These are phyloP conservation scores for Hermanozyma aechmeae DNA, from an alignment of 805 yeast species.

Conservation along the genomic window DNA sequence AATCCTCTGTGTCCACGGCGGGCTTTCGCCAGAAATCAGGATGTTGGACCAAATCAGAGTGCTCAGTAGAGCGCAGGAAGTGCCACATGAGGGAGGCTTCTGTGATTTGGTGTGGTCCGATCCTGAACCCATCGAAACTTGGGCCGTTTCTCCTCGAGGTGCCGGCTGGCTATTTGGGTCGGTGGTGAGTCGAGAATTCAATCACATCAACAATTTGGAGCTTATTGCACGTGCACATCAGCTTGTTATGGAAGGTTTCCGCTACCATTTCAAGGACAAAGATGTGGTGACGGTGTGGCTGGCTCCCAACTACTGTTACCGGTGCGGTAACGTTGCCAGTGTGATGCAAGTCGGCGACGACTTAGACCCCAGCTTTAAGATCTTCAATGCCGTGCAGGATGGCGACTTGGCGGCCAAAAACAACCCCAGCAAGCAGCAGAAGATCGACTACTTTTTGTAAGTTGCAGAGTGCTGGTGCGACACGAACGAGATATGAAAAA, in stretches of 20 bases:
- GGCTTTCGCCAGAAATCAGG: conserved; percentile 92
- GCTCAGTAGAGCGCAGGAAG: conserved; percentile 91
- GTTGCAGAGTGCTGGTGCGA: neutral
- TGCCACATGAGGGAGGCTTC: conserved; percentile 98
- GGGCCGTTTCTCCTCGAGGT: conserved; percentile 98
- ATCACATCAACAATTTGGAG: conserved; percentile 83
- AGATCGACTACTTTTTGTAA: conserved; percentile 36
- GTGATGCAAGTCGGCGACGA: conserved; percentile 93
- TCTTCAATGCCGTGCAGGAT: conserved; percentile 92
- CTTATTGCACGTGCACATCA: conserved; percentile 96
- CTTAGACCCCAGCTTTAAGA: conserved; percentile 81
- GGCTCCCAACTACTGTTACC: conserved; percentile 93
- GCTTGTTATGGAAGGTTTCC: conserved; percentile 96
- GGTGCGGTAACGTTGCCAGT: conserved; percentile 97
- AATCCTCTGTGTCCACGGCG: conserved; percentile 94
- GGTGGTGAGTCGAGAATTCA: conserved; percentile 89
- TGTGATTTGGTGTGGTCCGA: conserved; percentile 97
- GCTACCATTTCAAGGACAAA: conserved; percentile 91
- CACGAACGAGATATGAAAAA: no score
- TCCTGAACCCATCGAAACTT: conserved; percentile 94
- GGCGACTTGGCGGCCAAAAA: conserved; percentile 41
- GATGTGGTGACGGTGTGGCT: conserved; percentile 98
- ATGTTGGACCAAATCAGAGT: conserved; percentile 96
- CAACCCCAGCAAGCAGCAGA: conserved; percentile 30
- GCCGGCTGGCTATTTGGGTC: conserved; percentile 98